Base-by-base conservation (phyloP, 2,329 filamentous ascomycete species). In the Trichoderma guizhouense region DNA sequence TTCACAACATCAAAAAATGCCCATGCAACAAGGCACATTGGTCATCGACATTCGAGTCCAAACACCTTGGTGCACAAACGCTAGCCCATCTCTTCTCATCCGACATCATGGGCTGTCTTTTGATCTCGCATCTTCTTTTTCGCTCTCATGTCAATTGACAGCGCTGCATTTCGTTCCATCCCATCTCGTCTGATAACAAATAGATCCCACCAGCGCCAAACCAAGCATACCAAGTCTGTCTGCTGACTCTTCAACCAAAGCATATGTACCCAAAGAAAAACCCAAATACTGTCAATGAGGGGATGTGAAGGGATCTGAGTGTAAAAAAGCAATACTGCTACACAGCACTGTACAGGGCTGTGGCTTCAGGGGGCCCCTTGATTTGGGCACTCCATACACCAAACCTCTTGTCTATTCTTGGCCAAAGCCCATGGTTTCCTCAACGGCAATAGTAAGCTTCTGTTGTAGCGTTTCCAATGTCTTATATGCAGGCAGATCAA, bases 401-500 rank as follows among this genome's bases (percentile, higher is more conserved):
- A 53, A 32, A 26, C 67, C 71, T 55, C 61, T 60, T 39, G 43
- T 71, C 51, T 94, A 99, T 85, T 99, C 96, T 85, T 99, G 96
- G 75, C 96, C 96, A 81, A 99, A 99, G 74, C 96, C 96, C 86
- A 99, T 95, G 0, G 96, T 99, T 85, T 99, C 96, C 84, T 99
- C 96, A 70, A 99, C 96, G 30, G 96, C 96, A 83, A 97, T 97
- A 7, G 95, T 96, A 77, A 99, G 86, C 84, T 99, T 99, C 79
- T 91, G 86, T 80, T 95, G 92, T 76, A 99, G 86, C 77, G 89
- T 89, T 74, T 98, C 95, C 78, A 95, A 88, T 26, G 87, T 90
- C 86, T 98, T 98, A 81, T 99, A 99, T 32, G 94, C 91, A 53
- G 96, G 96, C 64, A 99, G 85, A 83, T 99, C 96, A 76, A 99